These are phyloP conservation scores for Aureobasidium sp. DNA, from an alignment of 2,329 filamentous ascomycete genomes.

Conservation along the genomic window DNA sequence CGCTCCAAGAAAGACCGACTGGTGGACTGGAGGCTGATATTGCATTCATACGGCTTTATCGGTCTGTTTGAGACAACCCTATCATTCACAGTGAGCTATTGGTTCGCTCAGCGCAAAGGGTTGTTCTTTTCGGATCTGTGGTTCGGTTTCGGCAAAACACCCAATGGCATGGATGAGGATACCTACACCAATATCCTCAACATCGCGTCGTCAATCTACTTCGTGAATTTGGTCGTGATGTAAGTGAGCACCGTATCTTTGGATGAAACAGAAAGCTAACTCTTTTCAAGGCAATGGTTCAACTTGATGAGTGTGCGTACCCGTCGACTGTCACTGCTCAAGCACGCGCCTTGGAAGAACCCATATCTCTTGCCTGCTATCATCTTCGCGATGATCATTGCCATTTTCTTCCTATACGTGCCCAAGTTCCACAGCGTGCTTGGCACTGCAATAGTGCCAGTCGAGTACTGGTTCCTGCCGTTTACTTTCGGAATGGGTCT, in stretches of 20 bases:
- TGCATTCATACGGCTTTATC: constrained; percentile 64
- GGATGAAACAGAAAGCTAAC: neutral
- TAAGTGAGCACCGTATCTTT: constrained; percentile 25
- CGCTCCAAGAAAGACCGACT: constrained; percentile 61
- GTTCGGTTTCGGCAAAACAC: constrained; percentile 56
- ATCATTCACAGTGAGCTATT: constrained; percentile 38
- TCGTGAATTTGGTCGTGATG: constrained; percentile 74
- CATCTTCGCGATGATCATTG: constrained; percentile 58
- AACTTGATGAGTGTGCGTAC: constrained; percentile 62
- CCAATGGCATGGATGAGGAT: constrained; percentile 39
- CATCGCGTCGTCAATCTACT: constrained; percentile 65
- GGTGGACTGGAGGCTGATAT: constrained; percentile 62
- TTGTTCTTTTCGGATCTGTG: constrained; percentile 58
- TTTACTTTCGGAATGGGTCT: constrained; percentile 61
- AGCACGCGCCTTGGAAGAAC: constrained; percentile 62
- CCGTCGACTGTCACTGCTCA: constrained; percentile 52
- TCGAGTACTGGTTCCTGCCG: constrained; percentile 69
- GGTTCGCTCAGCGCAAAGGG: constrained; percentile 40
- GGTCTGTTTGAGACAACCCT: constrained; percentile 43
- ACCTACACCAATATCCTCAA: constrained; percentile 50
- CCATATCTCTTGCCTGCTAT: constrained; percentile 62
- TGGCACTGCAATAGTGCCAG: constrained; percentile 54
- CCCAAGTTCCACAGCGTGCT: constrained; percentile 54
- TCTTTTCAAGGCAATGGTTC: constrained; percentile 55
- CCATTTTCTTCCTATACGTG: constrained; percentile 58